phyloP scores from a whole-genome alignment of 2,329 filamentous ascomycete species.

The Ceratocystis huliohia region DNA sequence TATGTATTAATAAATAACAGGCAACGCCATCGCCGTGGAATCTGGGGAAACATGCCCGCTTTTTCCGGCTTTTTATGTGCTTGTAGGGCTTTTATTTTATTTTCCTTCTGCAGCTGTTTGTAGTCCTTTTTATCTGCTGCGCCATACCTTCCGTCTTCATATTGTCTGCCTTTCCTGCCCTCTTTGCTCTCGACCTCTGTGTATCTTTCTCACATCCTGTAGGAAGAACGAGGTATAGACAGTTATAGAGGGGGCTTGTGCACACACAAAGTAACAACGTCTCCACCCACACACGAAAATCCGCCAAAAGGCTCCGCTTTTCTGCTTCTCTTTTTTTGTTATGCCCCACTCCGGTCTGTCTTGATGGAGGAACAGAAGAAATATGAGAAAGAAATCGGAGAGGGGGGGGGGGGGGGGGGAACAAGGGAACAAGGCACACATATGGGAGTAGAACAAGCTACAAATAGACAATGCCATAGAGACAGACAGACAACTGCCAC shows the following conservation, averaged over 20 bases:
- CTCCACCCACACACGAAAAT: conserved; percentile 10
- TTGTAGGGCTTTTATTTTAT: background rate
- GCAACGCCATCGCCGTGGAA: background rate
- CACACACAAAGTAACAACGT: background rate
- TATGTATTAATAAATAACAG: background rate
- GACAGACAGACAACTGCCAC: too few species aligned
- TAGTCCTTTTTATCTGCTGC: too few species aligned
- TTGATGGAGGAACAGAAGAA: background rate
- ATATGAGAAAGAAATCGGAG: background rate
- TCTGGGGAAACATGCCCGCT: background rate
- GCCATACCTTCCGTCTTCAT: too few species aligned
- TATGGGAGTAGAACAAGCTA: background rate
- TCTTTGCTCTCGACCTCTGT: too few species aligned
- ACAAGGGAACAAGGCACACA: background rate
- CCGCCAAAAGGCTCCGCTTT: background rate
- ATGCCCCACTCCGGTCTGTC: background rate
- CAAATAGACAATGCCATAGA: background rate
- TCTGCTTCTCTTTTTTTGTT: background rate
- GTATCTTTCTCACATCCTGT: too few species aligned
- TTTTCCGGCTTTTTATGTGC: background rate
- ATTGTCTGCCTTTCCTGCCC: too few species aligned
- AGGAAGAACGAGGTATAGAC: background rate
- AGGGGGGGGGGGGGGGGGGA: too few species aligned
- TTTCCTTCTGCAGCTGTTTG: background rate
- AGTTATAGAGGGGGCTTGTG: background rate